A percentile compares a stretch with the other conserved stretches of the same genome.
These are phyloP conservation scores for Nelumbo lutea DNA, from an alignment of 164 flowering plant species.

Conservation along the genomic window DNA sequence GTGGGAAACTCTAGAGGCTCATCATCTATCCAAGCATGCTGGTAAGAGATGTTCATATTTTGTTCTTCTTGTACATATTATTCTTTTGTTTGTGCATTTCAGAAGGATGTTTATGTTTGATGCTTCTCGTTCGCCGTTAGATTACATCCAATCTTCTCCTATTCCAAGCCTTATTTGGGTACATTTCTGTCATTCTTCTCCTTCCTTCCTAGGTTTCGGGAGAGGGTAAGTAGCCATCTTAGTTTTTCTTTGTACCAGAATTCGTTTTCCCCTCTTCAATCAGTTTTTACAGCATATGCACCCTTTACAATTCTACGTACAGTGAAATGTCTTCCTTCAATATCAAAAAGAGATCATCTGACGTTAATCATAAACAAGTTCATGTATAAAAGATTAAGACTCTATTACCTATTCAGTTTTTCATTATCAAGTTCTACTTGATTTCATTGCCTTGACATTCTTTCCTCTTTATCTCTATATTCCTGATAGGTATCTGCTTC, in stretches of 20 bases:
- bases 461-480: too few species aligned
- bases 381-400: too few species aligned
- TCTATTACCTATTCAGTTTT: too few species aligned
- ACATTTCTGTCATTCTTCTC: not conserved
- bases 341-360: too few species aligned
- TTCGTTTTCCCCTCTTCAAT: too few species aligned
- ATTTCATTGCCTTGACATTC: too few species aligned
- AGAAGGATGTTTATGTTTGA: slow-evolving; percentile 31
- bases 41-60: slow-evolving; percentile 51
- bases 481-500: too few species aligned
- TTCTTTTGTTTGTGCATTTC: slow-evolving; percentile 49
- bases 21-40: slow-evolving; percentile 95
- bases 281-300: too few species aligned
- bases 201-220: not conserved
- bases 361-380: too few species aligned
- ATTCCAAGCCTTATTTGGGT: not conserved
- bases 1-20: slow-evolving; percentile 88
- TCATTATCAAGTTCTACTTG: too few species aligned
- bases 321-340: too few species aligned
- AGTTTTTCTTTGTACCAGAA: not conserved
- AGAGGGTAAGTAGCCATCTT: not conserved
- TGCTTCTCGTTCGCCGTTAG: not conserved
- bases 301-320: too few species aligned
- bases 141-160: not conserved
- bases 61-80: slow-evolving; percentile 47